Base-by-base conservation (phyloP, 345 rosid species). In the Populus ilicifolia region DNA sequence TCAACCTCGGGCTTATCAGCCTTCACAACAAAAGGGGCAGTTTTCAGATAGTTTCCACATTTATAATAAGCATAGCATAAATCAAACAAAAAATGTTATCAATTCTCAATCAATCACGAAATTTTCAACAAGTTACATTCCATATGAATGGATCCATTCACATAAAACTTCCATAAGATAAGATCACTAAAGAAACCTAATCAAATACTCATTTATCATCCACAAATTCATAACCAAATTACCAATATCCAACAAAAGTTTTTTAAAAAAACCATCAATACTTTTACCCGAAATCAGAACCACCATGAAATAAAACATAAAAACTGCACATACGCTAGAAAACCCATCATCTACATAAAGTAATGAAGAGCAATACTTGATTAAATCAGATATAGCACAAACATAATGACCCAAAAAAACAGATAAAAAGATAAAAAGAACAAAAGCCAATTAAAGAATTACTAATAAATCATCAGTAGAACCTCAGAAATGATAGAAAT, bases 1-100 rank as follows among this genome's bases (percentile, higher is more conserved):
- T 90, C 93, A 43, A 92, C 79, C 70, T 86, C 85, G 66, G 96
- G 93, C 77, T 85, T 83, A 68, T 91, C 96, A 46, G 86, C 78
- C 94, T 90, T 62, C 54, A 75, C 63, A 76, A 46, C 50, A 64
- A 12, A 50, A 72, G 5, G 64, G 29, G 16, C 23, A n/a, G 64
- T 23, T 59, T n/a, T 59, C 23, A 59, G 64, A 59, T 10, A 10
- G 29, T 59, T 59, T 59, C 29, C 29, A 10, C 64, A 23, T n/a
- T 59, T n/a, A 2, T 56, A 56, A 23, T 59, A 8, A 23, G 14
- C 27, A 59, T 23, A 23, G 14, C 25, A 10, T 23, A 59, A n/a
- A 59, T 59, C 29, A 59, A 23, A 59, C 13, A 56, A 56, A 11
- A 56, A n/a, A 8, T 10, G 27, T 10, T 11, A n/a, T n/a, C 29